These are phyloP conservation scores for Sugiyamaella qingdaonensis DNA, from an alignment of 805 yeast species.

Conservation along the genomic window DNA sequence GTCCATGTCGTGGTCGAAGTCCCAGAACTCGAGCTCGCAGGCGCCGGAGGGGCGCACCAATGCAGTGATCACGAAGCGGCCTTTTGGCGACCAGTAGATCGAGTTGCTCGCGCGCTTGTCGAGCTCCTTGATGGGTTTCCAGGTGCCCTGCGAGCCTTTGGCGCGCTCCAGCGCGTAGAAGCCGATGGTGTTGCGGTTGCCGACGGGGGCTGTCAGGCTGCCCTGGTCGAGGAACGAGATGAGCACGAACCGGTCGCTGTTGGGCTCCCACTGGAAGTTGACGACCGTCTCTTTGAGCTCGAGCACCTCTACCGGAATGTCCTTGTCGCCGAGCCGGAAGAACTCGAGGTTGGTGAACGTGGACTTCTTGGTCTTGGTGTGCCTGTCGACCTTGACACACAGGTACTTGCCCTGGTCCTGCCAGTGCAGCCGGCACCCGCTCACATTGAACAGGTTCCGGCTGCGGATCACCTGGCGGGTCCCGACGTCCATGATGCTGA, in stretches of 20 bases:
- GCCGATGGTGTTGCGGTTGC: constrained; percentile 51
- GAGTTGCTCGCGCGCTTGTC: constrained; percentile 65
- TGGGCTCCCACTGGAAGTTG: constrained; percentile 95
- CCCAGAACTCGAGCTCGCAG: constrained; percentile 75
- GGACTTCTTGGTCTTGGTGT: constrained; percentile 91
- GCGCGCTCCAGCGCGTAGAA: constrained; percentile 78
- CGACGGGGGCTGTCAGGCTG: constrained; percentile 49
- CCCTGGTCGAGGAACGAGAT: constrained; percentile 54
- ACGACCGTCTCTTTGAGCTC: constrained; percentile 87
- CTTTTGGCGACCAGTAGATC: constrained; percentile 86
- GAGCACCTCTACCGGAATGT: constrained; percentile 89
- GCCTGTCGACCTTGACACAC: constrained; percentile 95
- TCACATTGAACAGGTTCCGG: constrained; percentile 89
- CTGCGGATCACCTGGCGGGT: constrained; percentile 80
- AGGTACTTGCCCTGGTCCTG: constrained; percentile 78
- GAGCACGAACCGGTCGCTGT: constrained; percentile 77
- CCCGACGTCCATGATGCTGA: constrained; percentile 83
- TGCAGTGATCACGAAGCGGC: constrained; percentile 69
- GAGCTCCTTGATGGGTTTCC: constrained; percentile 57
- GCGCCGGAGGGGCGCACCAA: constrained; percentile 46
- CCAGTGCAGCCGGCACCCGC: constrained; percentile 90
- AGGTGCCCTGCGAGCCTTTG: constrained; percentile 48
- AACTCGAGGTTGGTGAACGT: constrained; percentile 87
- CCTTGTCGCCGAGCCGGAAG: constrained; percentile 81
- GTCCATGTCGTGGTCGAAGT: constrained; percentile 77